phyloP scores from a whole-genome alignment of 495 filamentous ascomycete genomes.

The Neurospora terricola region DNA sequence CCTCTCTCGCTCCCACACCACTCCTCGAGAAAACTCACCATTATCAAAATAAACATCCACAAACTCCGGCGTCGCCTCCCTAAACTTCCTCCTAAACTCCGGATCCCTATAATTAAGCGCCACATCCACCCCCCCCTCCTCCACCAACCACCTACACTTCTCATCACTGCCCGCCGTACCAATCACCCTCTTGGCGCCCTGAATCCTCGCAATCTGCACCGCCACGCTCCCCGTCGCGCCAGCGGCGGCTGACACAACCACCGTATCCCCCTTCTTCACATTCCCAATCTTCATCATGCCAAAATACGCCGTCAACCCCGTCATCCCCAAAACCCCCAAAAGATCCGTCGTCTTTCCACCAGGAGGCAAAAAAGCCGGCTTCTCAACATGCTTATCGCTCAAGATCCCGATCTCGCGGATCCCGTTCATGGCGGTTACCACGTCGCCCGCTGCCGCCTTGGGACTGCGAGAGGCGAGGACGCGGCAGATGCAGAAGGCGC shows the following conservation, averaged over 20 bases:
- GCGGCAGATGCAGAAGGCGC: conserved; percentile 47
- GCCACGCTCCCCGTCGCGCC: conserved; percentile 61
- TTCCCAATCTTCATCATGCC: conserved; percentile 52
- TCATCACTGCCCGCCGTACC: conserved; percentile 55
- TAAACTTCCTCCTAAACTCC: conserved; percentile 47
- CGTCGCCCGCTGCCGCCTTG: conserved; percentile 41
- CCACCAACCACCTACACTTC: conserved; percentile 51
- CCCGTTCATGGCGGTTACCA: conserved; percentile 42
- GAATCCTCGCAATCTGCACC: conserved; percentile 60
- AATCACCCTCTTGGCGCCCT: conserved; percentile 45
- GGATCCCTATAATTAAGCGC: conserved; percentile 58
- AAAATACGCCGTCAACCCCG: conserved; percentile 58
- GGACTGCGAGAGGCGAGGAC: conserved; percentile 29
- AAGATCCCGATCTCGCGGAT: conserved; percentile 56
- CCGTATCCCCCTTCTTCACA: conserved; percentile 47
- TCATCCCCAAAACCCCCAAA: conserved; percentile 51
- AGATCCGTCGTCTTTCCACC: conserved; percentile 47
- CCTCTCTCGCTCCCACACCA: background rate
- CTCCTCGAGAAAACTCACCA: conserved; percentile 27
- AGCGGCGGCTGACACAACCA: conserved; percentile 61
- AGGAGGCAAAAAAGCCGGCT: conserved; percentile 36
- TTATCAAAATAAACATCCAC: conserved; percentile 64
- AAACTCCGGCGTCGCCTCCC: conserved; percentile 46
- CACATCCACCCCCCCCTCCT: conserved; percentile 52
- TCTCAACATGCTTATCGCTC: conserved; percentile 31